Evolutionary conservation across 1,284 basidiomycete species (phyloP).

Genomic region (Lentinus polychrous): DNA sequence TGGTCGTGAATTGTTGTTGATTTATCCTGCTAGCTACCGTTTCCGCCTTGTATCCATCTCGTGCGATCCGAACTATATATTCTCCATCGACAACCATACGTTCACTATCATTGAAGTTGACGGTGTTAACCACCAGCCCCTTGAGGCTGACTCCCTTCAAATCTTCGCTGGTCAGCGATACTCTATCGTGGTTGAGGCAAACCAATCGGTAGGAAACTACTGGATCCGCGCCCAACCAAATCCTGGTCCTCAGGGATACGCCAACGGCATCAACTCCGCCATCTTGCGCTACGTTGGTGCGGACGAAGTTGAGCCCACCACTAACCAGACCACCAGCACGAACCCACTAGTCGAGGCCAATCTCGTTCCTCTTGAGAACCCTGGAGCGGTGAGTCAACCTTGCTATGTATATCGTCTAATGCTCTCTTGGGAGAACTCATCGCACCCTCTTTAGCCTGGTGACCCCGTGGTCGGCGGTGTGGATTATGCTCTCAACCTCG

Average conservation of each 20-base stretch:
- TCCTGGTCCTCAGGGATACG: slow-evolving; percentile 22
- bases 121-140: slow-evolving; percentile 34
- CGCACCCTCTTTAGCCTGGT: slow-evolving; percentile 20
- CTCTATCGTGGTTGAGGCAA: slow-evolving; percentile 31
- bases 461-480: slow-evolving; percentile 19
- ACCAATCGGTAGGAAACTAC: slow-evolving; percentile 35
- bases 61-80: slow-evolving; percentile 25
- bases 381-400: slow-evolving; percentile 9
- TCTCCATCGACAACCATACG: slow-evolving; percentile 39
- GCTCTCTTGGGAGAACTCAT: neutral
- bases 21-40: slow-evolving; percentile 25
- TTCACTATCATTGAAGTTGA: slow-evolving; percentile 49
- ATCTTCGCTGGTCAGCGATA: slow-evolving; percentile 33
- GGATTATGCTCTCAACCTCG: slow-evolving; percentile 23
- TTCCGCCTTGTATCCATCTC: slow-evolving; percentile 45
- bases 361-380: slow-evolving; percentile 16
- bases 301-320: slow-evolving; percentile 32
- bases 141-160: slow-evolving; percentile 32
- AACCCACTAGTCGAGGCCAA: slow-evolving; percentile 23
- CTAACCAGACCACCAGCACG: slow-evolving; percentile 19
- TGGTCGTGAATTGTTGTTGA: slow-evolving; percentile 28
- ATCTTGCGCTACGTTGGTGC: slow-evolving; percentile 30
- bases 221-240: slow-evolving; percentile 27
- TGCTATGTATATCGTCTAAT: neutral
- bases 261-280: slow-evolving; percentile 30